Percentiles rank a stretch among this genome's conserved stretches.
Evolutionary conservation across 176 grass and related monocot species (phyloP).

Genomic region (Avena atlantica): DNA sequence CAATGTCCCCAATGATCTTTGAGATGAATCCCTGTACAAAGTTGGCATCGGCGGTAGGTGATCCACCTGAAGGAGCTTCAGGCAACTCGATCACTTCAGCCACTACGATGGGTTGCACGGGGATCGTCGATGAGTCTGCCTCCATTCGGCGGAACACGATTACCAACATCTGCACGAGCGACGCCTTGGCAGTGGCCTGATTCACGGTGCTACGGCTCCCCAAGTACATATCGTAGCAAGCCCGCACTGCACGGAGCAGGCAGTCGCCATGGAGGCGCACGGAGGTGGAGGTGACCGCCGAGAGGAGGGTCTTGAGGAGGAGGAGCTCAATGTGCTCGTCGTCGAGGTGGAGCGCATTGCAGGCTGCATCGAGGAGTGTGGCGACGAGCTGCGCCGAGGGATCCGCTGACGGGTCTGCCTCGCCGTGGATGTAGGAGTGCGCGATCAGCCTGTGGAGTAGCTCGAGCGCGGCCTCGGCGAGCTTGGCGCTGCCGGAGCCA

Average conservation of each 20-base stretch:
- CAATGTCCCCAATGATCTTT: slow-evolving; percentile 91
- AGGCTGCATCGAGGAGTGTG: slow-evolving; percentile 73
- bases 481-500: slow-evolving; percentile 68
- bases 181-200: slow-evolving; percentile 97
- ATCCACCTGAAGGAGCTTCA: slow-evolving; percentile 53
- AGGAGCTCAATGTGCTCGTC: slow-evolving; percentile 91
- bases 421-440: slow-evolving; percentile 93
- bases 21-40: slow-evolving; percentile 96
- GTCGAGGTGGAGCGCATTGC: slow-evolving; percentile 67
- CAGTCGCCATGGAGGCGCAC: slow-evolving; percentile 90
- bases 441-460: slow-evolving; percentile 87
- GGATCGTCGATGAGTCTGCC: slow-evolving; percentile 91
- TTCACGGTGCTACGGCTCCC: slow-evolving; percentile 81
- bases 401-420: slow-evolving; percentile 74
- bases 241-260: slow-evolving; percentile 82
- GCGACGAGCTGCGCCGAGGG: slow-evolving; percentile 80
- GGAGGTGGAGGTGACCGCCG: slow-evolving; percentile 87
- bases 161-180: slow-evolving; percentile 97
- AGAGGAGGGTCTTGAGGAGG: slow-evolving; percentile 94
- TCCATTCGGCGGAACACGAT: slow-evolving; percentile 98
- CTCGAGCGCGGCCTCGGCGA: slow-evolving; percentile 78
- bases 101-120: slow-evolving; percentile 91
- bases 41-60: slow-evolving; percentile 64
- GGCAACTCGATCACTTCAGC: slow-evolving; percentile 87
- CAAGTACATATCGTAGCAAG: slow-evolving; percentile 95